A percentile compares a stretch with the other conserved stretches of the same genome.
Evolutionary conservation across 2,329 filamentous ascomycete species (phyloP).

Genomic region (Chrysoporthe puriensis): DNA sequence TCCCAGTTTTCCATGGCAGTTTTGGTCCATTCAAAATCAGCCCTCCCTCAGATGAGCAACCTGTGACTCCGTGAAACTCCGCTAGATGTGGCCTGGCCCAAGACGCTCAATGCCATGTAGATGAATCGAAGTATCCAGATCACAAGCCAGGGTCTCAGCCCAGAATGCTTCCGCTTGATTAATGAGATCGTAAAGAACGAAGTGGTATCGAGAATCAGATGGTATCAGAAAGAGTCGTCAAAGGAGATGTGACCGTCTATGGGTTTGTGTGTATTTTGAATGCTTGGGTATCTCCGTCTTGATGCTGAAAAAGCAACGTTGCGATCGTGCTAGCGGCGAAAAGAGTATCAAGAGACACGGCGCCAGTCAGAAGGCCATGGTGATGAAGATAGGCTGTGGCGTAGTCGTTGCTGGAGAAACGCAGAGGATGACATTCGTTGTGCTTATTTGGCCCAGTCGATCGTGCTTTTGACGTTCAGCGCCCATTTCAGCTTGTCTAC

Average conservation of each 20-base stretch:
- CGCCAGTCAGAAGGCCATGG: not conserved
- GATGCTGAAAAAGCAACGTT: conserved; percentile 10
- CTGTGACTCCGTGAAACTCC: conserved; percentile 25
- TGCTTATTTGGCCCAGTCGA: conserved; percentile 56
- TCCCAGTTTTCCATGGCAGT: conserved; percentile 1
- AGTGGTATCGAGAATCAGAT: conserved; percentile 17
- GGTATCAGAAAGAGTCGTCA: conserved; percentile 1
- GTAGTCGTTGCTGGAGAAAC: not conserved
- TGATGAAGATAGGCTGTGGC: not conserved
- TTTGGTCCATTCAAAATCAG: not conserved
- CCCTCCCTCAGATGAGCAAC: conserved; percentile 8
- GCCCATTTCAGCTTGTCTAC: conserved; percentile 75
- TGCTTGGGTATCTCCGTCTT: conserved; percentile 25
- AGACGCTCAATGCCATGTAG: conserved; percentile 19
- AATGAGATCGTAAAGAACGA: conserved; percentile 20
- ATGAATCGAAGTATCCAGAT: conserved; percentile 22
- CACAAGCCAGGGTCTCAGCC: conserved; percentile 12
- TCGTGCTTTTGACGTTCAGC: conserved; percentile 66
- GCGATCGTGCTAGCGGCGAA: not conserved
- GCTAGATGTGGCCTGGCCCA: conserved; percentile 17
- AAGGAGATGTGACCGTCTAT: conserved; percentile 10
- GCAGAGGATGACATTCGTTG: not conserved
- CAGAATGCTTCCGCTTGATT: conserved; percentile 17
- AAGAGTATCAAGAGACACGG: not conserved
- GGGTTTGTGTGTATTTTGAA: conserved; percentile 13